These are phyloP conservation scores for Acanthochlamys bracteata DNA, from an alignment of 106 monocot genomes.

Conservation along the genomic window DNA sequence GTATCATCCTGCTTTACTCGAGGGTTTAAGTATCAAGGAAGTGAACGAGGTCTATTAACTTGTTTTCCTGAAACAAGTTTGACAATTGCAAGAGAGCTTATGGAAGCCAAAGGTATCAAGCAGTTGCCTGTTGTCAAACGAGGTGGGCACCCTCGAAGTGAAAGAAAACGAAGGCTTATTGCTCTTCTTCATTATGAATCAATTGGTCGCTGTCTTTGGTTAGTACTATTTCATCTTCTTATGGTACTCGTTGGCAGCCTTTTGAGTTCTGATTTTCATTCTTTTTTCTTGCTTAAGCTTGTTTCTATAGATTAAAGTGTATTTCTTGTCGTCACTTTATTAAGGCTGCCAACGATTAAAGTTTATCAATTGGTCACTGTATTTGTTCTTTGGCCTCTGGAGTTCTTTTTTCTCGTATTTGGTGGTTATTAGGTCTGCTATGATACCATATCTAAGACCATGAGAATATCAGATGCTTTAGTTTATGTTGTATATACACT, in stretches of 20 bases:
- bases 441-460: no score
- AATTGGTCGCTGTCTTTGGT: constrained; percentile 64
- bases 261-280: no score
- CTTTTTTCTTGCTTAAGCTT: no score
- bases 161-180: constrained; percentile 53
- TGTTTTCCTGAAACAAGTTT: constrained; percentile 91
- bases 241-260: background rate
- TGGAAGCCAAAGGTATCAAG: constrained; percentile 95
- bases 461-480: no score
- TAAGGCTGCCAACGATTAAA: no score
- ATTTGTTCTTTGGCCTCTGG: no score
- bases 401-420: no score
- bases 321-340: no score
- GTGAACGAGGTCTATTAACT: constrained; percentile 70
- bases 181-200: constrained; percentile 84
- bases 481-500: no score
- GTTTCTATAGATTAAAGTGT: no score
- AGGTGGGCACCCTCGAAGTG: constrained; percentile 40
- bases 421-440: no score
- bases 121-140: constrained; percentile 90
- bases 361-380: no score
- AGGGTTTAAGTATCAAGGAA: constrained; percentile 61
- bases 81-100: constrained; percentile 82
- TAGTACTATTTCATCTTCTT: constrained; percentile 13
- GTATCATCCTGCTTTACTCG: constrained; percentile 68